A percentile compares a stretch with the other conserved stretches of the same genome.
phyloP scores from a whole-genome alignment of 2,329 filamentous ascomycete species.

The Acephala macrosclerotiorum region DNA sequence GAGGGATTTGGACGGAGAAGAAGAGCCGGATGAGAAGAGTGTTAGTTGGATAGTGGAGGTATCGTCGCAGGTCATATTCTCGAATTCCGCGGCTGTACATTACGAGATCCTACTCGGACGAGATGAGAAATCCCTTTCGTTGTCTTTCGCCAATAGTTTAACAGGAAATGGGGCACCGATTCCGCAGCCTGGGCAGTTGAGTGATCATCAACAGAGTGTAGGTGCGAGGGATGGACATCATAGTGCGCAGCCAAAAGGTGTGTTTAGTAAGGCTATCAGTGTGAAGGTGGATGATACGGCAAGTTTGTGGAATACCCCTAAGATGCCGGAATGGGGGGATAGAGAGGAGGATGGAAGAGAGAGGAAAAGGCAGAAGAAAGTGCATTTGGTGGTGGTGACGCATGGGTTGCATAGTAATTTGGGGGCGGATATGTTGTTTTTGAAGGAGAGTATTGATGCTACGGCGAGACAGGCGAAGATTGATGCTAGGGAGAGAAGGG shows the following conservation, averaged over 20 bases:
- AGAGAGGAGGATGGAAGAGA: constrained; percentile 36
- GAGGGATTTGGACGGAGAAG: neutral
- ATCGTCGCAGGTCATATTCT: constrained; percentile 92
- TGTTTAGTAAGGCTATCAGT: constrained; percentile 83
- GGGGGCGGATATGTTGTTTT: constrained; percentile 92
- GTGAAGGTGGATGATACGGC: constrained; percentile 88
- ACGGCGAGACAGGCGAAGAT: constrained; percentile 77
- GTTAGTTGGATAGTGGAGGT: constrained; percentile 92
- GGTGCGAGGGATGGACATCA: constrained; percentile 65
- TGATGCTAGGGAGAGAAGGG: constrained; percentile 69
- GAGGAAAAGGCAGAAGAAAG: constrained; percentile 71
- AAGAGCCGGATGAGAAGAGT: constrained; percentile 52
- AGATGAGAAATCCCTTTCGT: constrained; percentile 84
- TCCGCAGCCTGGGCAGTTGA: constrained; percentile 70
- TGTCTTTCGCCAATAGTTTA: constrained; percentile 48
- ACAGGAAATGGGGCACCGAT: constrained; percentile 52
- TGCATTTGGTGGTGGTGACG: constrained; percentile 91
- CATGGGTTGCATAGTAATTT: constrained; percentile 97
- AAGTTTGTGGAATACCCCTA: constrained; percentile 91
- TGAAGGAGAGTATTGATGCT: constrained; percentile 96
- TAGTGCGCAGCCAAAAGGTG: constrained; percentile 71
- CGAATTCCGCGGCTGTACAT: constrained; percentile 82
- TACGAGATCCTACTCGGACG: constrained; percentile 88
- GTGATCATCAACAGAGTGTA: constrained; percentile 75
- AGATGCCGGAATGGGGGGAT: constrained; percentile 70